These are phyloP conservation scores for Phytophthora litchii DNA, from an alignment of 352 stramenopile genomes.

Conservation along the genomic window DNA sequence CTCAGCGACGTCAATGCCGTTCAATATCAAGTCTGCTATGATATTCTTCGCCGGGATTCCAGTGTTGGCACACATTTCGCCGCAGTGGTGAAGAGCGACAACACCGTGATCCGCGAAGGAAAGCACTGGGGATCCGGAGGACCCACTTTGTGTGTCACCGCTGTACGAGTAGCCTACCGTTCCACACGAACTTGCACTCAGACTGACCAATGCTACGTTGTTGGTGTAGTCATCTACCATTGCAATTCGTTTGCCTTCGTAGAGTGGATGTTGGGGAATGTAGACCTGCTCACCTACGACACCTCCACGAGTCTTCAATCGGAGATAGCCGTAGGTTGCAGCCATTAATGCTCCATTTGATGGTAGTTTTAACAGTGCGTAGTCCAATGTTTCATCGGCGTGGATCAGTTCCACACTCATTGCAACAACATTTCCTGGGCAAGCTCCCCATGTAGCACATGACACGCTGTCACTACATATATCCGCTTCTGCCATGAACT, in stretches of 20 bases:
- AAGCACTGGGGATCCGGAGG: constrained; percentile 66
- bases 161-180: constrained; percentile 59
- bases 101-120: constrained; percentile 58
- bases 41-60: constrained; percentile 56
- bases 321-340: constrained; percentile 64
- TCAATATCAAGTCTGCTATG: constrained; percentile 43
- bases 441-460: constrained; percentile 47
- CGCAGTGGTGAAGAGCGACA: constrained; percentile 75
- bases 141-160: constrained; percentile 65
- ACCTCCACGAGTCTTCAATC: constrained; percentile 41
- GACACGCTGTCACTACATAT: constrained; percentile 41
- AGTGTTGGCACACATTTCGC: constrained; percentile 61
- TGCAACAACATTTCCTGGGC: constrained; percentile 47
- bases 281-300: constrained; percentile 51
- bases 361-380: constrained; percentile 58
- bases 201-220: constrained; percentile 42
- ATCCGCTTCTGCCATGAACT: constrained; percentile 65
- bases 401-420: constrained; percentile 52
- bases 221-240: constrained; percentile 56
- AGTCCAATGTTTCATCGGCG: constrained; percentile 59
- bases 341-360: constrained; percentile 37
- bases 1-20: constrained; percentile 35
- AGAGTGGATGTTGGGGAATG: constrained; percentile 60
- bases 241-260: constrained; percentile 54
- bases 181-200: constrained; percentile 41